Evolutionary conservation across 2,329 filamentous ascomycete genomes (phyloP).

Genomic region (Ophiostoma australiae): DNA sequence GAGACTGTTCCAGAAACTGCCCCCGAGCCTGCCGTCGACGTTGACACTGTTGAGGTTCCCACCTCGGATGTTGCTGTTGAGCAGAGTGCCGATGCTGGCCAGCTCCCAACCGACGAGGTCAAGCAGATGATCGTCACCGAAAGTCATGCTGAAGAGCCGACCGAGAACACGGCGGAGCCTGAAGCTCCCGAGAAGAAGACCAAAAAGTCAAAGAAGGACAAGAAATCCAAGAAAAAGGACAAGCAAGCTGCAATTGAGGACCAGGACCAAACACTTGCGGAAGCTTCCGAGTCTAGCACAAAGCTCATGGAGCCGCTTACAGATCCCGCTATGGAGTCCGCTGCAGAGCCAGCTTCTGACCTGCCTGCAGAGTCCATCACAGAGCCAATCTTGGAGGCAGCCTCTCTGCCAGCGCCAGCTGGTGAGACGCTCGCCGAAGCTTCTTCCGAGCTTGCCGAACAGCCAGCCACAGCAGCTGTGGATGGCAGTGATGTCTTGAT

Average conservation of each 20-base stretch:
- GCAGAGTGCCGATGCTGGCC: not conserved
- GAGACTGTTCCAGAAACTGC: not conserved
- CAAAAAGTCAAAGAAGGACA: conserved; percentile 37
- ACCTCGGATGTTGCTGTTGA: not conserved
- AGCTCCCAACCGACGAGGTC: not conserved
- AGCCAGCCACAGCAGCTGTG: not conserved
- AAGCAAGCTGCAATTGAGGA: conserved; percentile 21
- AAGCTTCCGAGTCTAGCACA: not conserved
- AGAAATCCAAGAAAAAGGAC: conserved; percentile 29
- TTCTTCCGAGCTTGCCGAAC: not conserved
- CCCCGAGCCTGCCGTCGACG: not conserved
- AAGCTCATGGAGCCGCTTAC: not conserved
- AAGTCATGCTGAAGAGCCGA: not conserved
- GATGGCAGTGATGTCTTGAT: not conserved
- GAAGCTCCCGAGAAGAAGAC: conserved; percentile 12
- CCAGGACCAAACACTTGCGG: conserved; percentile 9
- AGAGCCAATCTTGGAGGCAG: not conserved
- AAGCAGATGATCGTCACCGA: not conserved
- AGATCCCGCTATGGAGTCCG: not conserved
- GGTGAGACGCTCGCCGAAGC: not conserved
- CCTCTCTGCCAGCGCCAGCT: not conserved
- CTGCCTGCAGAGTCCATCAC: not conserved
- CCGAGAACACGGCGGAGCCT: not conserved
- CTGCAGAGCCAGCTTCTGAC: not conserved
- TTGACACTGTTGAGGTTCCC: not conserved